Conservation (phyloP, 306 rosid genomes). For the Dryas drummondii region DNA sequence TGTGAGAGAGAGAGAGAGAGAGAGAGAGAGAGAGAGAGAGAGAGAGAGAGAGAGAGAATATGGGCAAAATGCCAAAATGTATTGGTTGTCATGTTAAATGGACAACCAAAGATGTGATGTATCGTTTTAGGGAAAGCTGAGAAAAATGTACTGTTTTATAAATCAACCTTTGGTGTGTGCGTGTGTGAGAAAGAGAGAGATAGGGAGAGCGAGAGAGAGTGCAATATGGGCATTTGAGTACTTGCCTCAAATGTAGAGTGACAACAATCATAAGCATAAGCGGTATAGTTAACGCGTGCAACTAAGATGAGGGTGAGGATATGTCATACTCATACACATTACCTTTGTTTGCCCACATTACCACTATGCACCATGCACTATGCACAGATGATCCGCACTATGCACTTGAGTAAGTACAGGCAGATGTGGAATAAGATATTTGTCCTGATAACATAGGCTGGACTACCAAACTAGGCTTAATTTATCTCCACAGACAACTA, state of each 20-base stretch:
- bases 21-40: too few species aligned
- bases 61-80: too few species aligned
- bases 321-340: not conserved
- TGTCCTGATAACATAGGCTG: not conserved
- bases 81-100: too few species aligned
- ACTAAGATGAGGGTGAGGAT: too few species aligned
- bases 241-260: not conserved
- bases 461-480: not conserved
- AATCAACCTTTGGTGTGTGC: conserved; percentile 2
- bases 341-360: not conserved
- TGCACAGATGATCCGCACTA: not conserved
- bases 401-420: not conserved
- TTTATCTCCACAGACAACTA: not conserved
- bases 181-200: not conserved
- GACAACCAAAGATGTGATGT: not conserved
- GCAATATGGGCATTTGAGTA: not conserved
- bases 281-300: not conserved
- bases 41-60: too few species aligned
- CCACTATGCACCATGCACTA: not conserved
- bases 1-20: too few species aligned
- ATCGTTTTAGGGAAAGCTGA: not conserved
- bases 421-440: not conserved
- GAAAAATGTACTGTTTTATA: not conserved
- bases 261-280: not conserved
- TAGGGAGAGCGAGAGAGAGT: not conserved